Evolutionary conservation across 306 rosid genomes (phyloP), one percentile per base, ranked within the genome.

Genomic region (Lathyrus sativus): DNA sequence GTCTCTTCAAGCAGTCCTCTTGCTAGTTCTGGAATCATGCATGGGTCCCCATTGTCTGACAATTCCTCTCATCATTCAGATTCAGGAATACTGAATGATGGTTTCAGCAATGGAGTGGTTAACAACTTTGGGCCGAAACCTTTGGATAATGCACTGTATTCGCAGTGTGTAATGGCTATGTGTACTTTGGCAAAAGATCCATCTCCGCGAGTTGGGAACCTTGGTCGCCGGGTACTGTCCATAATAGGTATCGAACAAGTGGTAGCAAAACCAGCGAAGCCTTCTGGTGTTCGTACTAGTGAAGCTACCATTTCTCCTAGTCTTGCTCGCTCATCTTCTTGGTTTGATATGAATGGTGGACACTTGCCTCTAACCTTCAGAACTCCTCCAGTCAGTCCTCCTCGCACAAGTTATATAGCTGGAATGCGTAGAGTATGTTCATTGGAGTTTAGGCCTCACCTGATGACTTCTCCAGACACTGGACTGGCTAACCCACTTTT

Each of bases 321-420:
- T 71, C 79, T 81, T 82, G 81, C 86, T 77, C 97, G 96, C 46
- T 95, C 97, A 0, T 87, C 96, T 62, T 90, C 99, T 11, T 95
- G 95, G 99, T 85, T 95, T 63, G 97, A 95, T 65, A 95, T 95
- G 96, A 90, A 88, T 78, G 95, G 91, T 76, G 99, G 97, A 78
- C 97, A 82, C 68, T 73, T 85, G 77, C 89, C 99, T 48, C 80
- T 89, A 54, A 82, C 93, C 62, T 93, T 90, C 73, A 96, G 96
- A 82, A 95, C 99, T 66, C 97, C 99, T 71, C 99, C 97, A 54
- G 99, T 95, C 67, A 95, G 99, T 71, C 99, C 99, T 82, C 97
- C 99, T 68, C 86, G 95, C 66, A 74, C 90, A 63, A 90, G 80
- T 79, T 88, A 87, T 75, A 78, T 95, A 50, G 69, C 96, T 18